Percentiles rank a stretch among this genome's conserved stretches.
Evolutionary conservation across 2,329 filamentous ascomycete genomes (phyloP).

Genomic region (Hypoxylon sp.): DNA sequence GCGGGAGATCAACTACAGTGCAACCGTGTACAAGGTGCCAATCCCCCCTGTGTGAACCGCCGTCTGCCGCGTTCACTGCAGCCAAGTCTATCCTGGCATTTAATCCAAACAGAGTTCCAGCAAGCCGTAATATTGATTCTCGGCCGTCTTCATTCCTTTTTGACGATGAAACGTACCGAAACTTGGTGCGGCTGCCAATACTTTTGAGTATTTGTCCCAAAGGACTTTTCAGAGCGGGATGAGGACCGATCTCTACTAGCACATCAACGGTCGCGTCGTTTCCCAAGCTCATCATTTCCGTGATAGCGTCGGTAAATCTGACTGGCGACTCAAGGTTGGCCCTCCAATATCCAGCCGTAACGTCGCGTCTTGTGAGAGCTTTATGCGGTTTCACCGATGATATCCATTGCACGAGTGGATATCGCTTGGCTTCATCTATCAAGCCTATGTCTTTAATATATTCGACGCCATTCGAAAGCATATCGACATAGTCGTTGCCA

Average conservation of each 20-base stretch:
- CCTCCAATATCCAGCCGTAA: constrained; percentile 45
- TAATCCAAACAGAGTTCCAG: constrained; percentile 47
- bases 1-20: constrained; percentile 49
- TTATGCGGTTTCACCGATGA: too few relatives aligned
- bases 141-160: constrained; percentile 44
- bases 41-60: not conserved
- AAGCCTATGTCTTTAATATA: too few relatives aligned
- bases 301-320: constrained; percentile 54
- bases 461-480: too few relatives aligned
- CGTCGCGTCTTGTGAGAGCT: too few relatives aligned
- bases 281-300: constrained; percentile 54
- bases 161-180: constrained; percentile 45
- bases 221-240: constrained; percentile 53
- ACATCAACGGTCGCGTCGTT: constrained; percentile 33
- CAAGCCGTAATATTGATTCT: constrained; percentile 42
- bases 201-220: constrained; percentile 54
- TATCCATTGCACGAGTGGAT: too few relatives aligned
- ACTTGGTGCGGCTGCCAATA: constrained; percentile 22
- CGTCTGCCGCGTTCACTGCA: constrained; percentile 36
- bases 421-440: too few relatives aligned
- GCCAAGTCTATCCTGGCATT: constrained; percentile 45
- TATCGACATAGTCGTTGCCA: constrained; percentile 23
- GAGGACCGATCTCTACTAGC: constrained; percentile 38
- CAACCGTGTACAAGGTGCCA: constrained; percentile 22
- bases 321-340: constrained; percentile 47